Evolutionary conservation across 192 early-diverging fungal species (phyloP), one percentile per base, ranked within the genome.

Genomic region (Coemansia aciculifera): DNA sequence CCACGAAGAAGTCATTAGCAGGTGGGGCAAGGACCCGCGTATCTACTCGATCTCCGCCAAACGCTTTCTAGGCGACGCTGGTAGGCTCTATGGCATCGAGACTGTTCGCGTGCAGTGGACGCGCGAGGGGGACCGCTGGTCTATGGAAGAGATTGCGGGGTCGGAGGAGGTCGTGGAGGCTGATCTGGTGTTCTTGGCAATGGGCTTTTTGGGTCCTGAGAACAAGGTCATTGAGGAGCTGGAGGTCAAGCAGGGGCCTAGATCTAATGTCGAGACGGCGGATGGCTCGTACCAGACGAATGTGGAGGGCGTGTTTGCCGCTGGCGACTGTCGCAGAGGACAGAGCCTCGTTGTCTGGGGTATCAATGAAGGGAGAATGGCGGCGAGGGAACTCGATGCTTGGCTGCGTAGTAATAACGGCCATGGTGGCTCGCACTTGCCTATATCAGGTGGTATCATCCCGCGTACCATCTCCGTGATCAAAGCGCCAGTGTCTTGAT

Each of bases 341-440:
- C 95, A 97, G 86, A 89, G 87, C 36, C 81, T 99, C 59, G 94
- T 99, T 72, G 97, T 99, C 37, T 96, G 94, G 94, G 97, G 93
- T 73, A 98, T 99, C 81, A 97, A 96, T 78, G 97, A 99, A 79
- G 97, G 97, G 54, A 88, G 97, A 49, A 90, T 95, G 85, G 90
- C 91, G 54, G 97, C 97, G 10, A 87, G 96, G 37, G 94, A 98
- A 76, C 87, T 98, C 29, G 97, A 99, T 73, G 68, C 90, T 64
- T 88, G 83, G 76, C 75, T 99, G 72, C 88, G 87, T 76, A 92
- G 90, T 7, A 36, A 0, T 36, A 36, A 36, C 40, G 11, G 40
- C 40, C 3, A 15, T 12, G 40, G 40, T 8, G 85, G 86, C 69
- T 97, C 94, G 24, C 81, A 88, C 15, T 70, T 99, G 75, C 95